These are phyloP conservation scores for Tetradesmus lagerheimii DNA, from an alignment of 139 green algal species.

Conservation along the genomic window DNA sequence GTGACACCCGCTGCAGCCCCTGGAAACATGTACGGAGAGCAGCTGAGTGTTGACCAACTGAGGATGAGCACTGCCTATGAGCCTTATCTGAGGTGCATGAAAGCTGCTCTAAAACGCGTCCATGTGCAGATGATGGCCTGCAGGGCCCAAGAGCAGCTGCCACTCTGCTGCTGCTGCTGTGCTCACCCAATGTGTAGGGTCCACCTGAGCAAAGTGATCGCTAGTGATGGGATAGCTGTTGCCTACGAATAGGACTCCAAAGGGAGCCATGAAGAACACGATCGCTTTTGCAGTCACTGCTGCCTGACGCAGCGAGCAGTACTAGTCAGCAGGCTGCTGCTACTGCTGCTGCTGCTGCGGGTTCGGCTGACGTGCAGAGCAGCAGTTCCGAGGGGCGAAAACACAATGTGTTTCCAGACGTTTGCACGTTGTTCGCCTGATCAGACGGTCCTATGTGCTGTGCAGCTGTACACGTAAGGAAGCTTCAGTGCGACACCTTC, in stretches of 20 bases:
- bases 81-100: too few relatives aligned
- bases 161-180: not conserved
- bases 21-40: too few relatives aligned
- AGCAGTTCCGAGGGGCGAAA: too few relatives aligned
- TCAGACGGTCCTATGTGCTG: not conserved
- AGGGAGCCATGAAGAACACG: not conserved
- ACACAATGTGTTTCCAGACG: too few relatives aligned
- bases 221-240: conserved; percentile 48
- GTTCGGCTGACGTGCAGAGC: too few relatives aligned
- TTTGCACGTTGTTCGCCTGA: not conserved
- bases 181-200: conserved; percentile 61
- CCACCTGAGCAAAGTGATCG: conserved; percentile 46
- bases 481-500: not conserved
- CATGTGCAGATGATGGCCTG: too few relatives aligned
- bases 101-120: too few relatives aligned
- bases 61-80: too few relatives aligned
- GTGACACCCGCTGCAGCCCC: too few relatives aligned
- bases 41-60: too few relatives aligned
- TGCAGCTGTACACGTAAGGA: not conserved
- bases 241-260: conserved; percentile 57
- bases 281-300: not conserved
- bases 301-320: not conserved
- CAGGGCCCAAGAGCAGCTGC: not conserved
- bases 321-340: not conserved
- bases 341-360: not conserved